Base-by-base conservation (phyloP, 768 basidiomycete species). In the Cubamyces lactineus region DNA sequence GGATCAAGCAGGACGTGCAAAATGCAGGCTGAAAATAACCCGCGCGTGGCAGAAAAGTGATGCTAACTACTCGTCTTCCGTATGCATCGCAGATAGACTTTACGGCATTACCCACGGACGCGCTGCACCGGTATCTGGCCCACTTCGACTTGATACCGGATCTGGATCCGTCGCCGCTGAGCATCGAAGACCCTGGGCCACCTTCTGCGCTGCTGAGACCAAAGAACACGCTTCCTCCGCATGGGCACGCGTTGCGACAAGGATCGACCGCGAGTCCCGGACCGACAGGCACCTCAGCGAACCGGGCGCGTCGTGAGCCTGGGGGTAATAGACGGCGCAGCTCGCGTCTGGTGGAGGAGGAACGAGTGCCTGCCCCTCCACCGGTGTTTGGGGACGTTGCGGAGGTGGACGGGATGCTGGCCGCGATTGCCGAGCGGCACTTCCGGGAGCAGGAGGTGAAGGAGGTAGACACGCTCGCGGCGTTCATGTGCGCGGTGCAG, bases 401-500 rank as follows among this genome's bases (percentile, higher is more conserved):
- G 38, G 91, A 92, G 40, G 77, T 91, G 16, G 87, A 91, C 61
- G 77, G 72, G 0, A 80, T 88, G 46, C 74, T 94, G 38, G 91
- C 91, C 2, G 75, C 77, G 8, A 80, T 94, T 42, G 90, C 86
- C 2, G 87, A 91, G 68, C 80, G 80, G 56, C 92, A 94, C 73
- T 93, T 91, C 71, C 79, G 83, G 59, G 85, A 88, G 41, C 77
- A 84, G 59, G 79, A 79, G 13, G 79, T 86, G 53, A 87, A 87
- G 72, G 92, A 94, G 73, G 86, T 91, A 49, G 92, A 93, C 62
- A 89, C 86, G n/a, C 76, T 93, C 42, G 88, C 89, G 19, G 83
- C 86, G 30, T 92, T 93, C 67, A 88, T 92, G 88, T 86, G 83
- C 66, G 82, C 85, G 16, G 83, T 92, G 52, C 89, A 87, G 73